phyloP scores from a whole-genome alignment of 805 yeast species.

The Pichia nakasei region DNA sequence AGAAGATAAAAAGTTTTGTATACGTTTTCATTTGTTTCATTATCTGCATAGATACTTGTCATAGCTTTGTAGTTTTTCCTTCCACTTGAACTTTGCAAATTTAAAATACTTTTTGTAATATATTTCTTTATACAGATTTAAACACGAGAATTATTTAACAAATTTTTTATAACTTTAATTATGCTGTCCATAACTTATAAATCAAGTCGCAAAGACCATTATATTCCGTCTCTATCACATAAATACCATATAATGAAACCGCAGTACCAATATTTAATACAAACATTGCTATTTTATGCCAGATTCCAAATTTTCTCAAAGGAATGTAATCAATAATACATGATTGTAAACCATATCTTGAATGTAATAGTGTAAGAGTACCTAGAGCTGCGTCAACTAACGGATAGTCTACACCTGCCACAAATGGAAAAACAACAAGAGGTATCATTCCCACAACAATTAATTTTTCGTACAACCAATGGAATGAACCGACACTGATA shows the following conservation, averaged over 20 bases:
- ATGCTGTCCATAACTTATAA: constrained; percentile 51
- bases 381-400: constrained; percentile 71
- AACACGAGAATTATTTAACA: background rate
- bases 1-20: too few relatives aligned
- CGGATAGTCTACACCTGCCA: constrained; percentile 58
- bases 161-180: background rate
- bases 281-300: constrained; percentile 61
- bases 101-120: too few relatives aligned
- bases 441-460: constrained; percentile 71
- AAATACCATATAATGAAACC: constrained; percentile 69
- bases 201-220: constrained; percentile 70
- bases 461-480: constrained; percentile 85
- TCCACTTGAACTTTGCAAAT: background rate
- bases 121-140: too few relatives aligned
- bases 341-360: constrained; percentile 78
- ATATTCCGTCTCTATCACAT: constrained; percentile 69
- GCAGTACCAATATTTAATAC: constrained; percentile 66
- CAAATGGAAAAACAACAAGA: constrained; percentile 63
- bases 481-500: constrained; percentile 73
- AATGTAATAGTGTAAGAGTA: constrained; percentile 60
- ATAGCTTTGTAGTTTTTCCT: too few relatives aligned
- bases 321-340: constrained; percentile 94
- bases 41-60: too few relatives aligned
- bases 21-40: too few relatives aligned
- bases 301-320: constrained; percentile 68